phyloP scores from a whole-genome alignment of 805 yeast genomes.

The Yarrowia divulgata region DNA sequence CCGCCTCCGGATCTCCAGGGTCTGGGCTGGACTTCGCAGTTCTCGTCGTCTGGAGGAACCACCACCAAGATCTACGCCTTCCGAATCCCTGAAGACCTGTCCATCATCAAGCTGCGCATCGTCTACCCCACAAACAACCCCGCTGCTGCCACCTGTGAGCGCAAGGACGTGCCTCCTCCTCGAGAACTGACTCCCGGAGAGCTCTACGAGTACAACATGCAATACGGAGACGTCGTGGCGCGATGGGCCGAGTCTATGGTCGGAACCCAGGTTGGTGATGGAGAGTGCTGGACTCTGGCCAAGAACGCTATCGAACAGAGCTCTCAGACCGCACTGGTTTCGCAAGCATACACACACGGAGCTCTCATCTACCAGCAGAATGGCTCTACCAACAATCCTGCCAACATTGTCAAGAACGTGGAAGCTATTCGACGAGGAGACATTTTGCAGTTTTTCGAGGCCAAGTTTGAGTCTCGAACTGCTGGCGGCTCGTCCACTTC shows the following conservation, averaged over 20 bases:
- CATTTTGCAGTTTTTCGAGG: conserved; percentile 49
- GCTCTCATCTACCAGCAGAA: conserved; percentile 45
- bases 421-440: conserved; percentile 51
- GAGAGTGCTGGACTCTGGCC: conserved; percentile 55
- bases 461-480: conserved; percentile 44
- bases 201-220: conserved; percentile 45
- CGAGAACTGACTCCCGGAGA: conserved; percentile 47
- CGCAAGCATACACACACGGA: conserved; percentile 49
- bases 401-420: conserved; percentile 39
- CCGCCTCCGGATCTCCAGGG: conserved; percentile 47
- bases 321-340: conserved; percentile 45
- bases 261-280: conserved; percentile 51
- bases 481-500: conserved; percentile 42
- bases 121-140: conserved; percentile 50
- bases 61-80: conserved; percentile 45
- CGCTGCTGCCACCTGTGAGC: conserved; percentile 51
- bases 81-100: conserved; percentile 49
- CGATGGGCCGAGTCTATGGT: conserved; percentile 49
- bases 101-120: conserved; percentile 47
- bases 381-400: conserved; percentile 39
- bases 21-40: conserved; percentile 44
- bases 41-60: conserved; percentile 42
- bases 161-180: conserved; percentile 55
- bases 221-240: conserved; percentile 50
- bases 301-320: conserved; percentile 49